Conservation (phyloP, 352 stramenopile species). For the Phytophthora rubi region DNA sequence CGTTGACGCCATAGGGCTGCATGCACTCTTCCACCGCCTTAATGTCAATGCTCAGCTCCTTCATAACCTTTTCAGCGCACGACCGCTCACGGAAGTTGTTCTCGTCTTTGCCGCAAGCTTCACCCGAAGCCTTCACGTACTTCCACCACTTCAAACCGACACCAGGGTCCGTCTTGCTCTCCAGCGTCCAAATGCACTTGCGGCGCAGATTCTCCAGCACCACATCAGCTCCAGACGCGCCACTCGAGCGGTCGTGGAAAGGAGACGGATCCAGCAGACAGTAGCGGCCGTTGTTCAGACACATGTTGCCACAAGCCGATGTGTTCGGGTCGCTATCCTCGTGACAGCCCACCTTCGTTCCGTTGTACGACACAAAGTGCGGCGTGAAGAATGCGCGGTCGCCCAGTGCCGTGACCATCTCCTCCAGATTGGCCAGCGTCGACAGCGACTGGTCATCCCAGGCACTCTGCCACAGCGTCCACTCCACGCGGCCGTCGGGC, state of each 20-base stretch:
- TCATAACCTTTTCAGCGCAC: slow-evolving; percentile 93
- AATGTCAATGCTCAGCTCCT: slow-evolving; percentile 85
- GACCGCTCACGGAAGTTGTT: slow-evolving; percentile 86
- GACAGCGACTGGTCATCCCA: slow-evolving; percentile 88
- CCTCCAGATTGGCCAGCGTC: slow-evolving; percentile 85
- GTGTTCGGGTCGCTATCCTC: slow-evolving; percentile 57
- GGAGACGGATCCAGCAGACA: slow-evolving; percentile 95
- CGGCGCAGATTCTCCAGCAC: slow-evolving; percentile 93
- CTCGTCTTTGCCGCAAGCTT: slow-evolving; percentile 86
- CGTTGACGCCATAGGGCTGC: slow-evolving; percentile 88
- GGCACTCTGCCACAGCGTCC: slow-evolving; percentile 96
- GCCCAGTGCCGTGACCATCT: slow-evolving; percentile 86
- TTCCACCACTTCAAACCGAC: slow-evolving; percentile 95
- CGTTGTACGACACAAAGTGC: slow-evolving; percentile 97
- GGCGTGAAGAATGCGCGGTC: slow-evolving; percentile 95
- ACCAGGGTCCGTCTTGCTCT: slow-evolving; percentile 75
- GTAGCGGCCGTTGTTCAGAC: slow-evolving; percentile 97
- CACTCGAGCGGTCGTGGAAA: slow-evolving; percentile 93
- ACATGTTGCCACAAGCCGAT: slow-evolving; percentile 95
- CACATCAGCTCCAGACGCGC: slow-evolving; percentile 95
- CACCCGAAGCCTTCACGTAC: slow-evolving; percentile 93
- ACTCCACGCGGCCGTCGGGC: slow-evolving; percentile 96
- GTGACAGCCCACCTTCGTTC: slow-evolving; percentile 92
- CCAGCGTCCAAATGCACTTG: slow-evolving; percentile 96
- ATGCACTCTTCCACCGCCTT: slow-evolving; percentile 94